These are phyloP conservation scores for Cardamine chenopodiifolia DNA, from an alignment of 345 rosid species.

Conservation along the genomic window DNA sequence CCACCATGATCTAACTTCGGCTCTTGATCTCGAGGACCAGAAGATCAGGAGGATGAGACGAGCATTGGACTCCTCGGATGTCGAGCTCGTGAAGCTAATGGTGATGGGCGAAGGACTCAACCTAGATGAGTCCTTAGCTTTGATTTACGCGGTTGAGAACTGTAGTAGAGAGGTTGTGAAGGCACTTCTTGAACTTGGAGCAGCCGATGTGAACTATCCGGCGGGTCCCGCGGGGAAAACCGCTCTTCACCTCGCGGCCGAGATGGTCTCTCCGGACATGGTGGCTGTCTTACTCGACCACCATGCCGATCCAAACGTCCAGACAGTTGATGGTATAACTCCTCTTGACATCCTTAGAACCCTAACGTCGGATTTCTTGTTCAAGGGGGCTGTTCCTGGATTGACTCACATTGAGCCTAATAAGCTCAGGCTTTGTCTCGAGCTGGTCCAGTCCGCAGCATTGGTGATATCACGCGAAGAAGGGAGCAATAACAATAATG, in stretches of 20 bases:
- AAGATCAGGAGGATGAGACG: conserved; percentile 90
- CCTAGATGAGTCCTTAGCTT: conserved; percentile 85
- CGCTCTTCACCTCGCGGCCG: conserved; percentile 92
- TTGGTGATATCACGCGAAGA: conserved; percentile 94
- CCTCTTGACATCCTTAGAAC: conserved; percentile 91
- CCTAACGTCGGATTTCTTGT: conserved; percentile 96
- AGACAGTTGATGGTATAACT: conserved; percentile 86
- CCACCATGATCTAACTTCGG: conserved; percentile 58
- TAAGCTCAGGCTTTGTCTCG: conserved; percentile 94
- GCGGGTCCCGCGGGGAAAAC: conserved; percentile 87
- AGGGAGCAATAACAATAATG: conserved; percentile 55
- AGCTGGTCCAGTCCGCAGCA: conserved; percentile 97
- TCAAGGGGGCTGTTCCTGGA: conserved; percentile 97
- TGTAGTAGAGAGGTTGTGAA: conserved; percentile 97
- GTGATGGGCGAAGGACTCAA: conserved; percentile 99
- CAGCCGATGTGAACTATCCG: conserved; percentile 92
- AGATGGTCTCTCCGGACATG: conserved; percentile 99
- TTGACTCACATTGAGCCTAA: conserved; percentile 89
- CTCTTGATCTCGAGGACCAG: conserved; percentile 85
- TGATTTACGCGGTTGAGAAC: conserved; percentile 90
- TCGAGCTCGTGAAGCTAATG: conserved; percentile 95
- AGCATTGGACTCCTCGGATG: conserved; percentile 91
- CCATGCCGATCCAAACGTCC: conserved; percentile 92
- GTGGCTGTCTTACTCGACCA: conserved; percentile 95
- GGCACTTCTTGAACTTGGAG: conserved; percentile 96